These are phyloP conservation scores for Metschnikowia anglica DNA, from an alignment of 805 yeast genomes.

Conservation along the genomic window DNA sequence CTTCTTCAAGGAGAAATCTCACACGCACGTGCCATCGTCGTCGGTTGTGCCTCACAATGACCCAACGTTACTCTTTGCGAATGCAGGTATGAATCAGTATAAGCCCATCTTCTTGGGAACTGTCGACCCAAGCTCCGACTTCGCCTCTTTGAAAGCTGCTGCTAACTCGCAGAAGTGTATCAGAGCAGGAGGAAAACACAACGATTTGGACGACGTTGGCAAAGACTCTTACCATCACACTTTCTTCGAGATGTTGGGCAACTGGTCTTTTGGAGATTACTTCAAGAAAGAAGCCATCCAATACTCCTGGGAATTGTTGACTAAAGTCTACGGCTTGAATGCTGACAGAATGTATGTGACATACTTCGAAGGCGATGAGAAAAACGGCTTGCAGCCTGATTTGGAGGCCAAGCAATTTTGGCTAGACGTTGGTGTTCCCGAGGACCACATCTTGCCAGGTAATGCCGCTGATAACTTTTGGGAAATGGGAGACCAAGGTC, in stretches of 20 bases:
- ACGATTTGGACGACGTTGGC: conserved; percentile 97
- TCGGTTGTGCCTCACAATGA: conserved; percentile 97
- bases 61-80: conserved; percentile 93
- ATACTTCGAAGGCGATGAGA: conserved; percentile 91
- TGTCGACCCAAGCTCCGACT: conserved; percentile 90
- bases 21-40: conserved; percentile 85
- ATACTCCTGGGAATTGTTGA: conserved; percentile 89
- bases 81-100: conserved; percentile 99
- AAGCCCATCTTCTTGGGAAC: conserved; percentile 97
- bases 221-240: conserved; percentile 98
- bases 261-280: conserved; percentile 99
- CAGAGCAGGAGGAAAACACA: conserved; percentile 99
- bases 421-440: conserved; percentile 84
- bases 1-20: conserved; percentile 66
- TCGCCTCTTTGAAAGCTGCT: conserved; percentile 82
- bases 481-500: conserved; percentile 99
- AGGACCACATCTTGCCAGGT: conserved; percentile 92
- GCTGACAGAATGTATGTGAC: conserved; percentile 86
- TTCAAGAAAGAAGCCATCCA: conserved; percentile 91
- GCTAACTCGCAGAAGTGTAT: conserved; percentile 97
- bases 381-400: conserved; percentile 85
- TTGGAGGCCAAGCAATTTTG: conserved; percentile 87
- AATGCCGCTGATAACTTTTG: conserved; percentile 90
- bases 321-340: conserved; percentile 78
- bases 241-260: conserved; percentile 98